A percentile compares a stretch with the other conserved stretches of the same genome.
Evolutionary conservation across 164 flowering plant species (phyloP).

Genomic region (Brasenia schreberi): DNA sequence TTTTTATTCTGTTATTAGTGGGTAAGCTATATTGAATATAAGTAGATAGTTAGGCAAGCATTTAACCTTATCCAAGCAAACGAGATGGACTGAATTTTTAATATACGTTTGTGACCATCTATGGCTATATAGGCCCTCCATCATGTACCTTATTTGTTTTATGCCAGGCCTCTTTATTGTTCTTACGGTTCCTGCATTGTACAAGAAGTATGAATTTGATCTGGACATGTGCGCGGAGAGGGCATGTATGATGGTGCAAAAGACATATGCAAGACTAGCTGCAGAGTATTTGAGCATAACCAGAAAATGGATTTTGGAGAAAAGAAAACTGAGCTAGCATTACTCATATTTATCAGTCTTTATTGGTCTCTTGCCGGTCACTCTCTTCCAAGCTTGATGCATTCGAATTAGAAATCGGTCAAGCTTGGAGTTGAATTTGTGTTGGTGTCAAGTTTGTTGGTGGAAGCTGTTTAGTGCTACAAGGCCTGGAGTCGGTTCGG

Average conservation of each 20-base stretch:
- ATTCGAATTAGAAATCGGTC: background rate
- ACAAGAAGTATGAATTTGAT: slow-evolving; percentile 56
- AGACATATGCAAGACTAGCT: slow-evolving; percentile 31
- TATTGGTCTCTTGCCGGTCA: background rate
- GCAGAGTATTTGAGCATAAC: slow-evolving; percentile 21
- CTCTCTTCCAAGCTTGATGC: background rate
- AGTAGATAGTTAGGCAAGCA: too few species aligned
- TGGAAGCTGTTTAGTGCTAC: background rate
- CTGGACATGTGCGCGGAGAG: slow-evolving; percentile 29
- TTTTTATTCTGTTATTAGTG: too few species aligned
- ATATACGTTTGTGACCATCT: too few species aligned
- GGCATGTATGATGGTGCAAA: slow-evolving; percentile 20
- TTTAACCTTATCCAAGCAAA: too few species aligned
- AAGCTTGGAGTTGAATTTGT: background rate
- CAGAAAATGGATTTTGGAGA: slow-evolving; percentile 36
- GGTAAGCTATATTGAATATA: too few species aligned
- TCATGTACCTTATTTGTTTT: background rate
- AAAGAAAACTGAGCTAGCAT: slow-evolving; percentile 35
- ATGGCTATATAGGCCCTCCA: too few species aligned
- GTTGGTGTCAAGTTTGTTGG: background rate
- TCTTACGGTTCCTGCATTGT: slow-evolving; percentile 66
- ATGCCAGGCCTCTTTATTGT: slow-evolving; percentile 52
- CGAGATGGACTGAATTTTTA: too few species aligned
- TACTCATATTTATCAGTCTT: background rate
- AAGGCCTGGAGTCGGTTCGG: background rate